Evolutionary conservation across 2,329 filamentous ascomycete species (phyloP).

Genomic region (Fusarium coicis): DNA sequence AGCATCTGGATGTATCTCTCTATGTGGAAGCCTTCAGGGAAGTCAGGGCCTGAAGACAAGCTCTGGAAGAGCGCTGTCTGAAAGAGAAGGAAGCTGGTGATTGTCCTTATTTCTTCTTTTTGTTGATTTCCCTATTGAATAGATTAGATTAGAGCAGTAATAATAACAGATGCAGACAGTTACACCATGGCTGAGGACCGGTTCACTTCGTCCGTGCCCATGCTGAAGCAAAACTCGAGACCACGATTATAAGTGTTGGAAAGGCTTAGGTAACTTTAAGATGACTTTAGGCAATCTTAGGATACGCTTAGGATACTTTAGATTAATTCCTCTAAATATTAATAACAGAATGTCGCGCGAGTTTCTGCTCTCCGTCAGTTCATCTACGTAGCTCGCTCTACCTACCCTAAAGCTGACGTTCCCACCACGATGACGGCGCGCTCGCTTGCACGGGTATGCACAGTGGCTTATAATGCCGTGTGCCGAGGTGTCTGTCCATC

Average conservation of each 20-base stretch:
- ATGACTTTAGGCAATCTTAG: too few species aligned
- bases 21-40: too few species aligned
- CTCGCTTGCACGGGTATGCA: constrained; percentile 11
- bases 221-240: not conserved
- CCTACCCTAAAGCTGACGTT: constrained; percentile 4
- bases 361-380: not conserved
- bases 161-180: too few species aligned
- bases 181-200: not conserved
- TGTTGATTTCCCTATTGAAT: not conserved
- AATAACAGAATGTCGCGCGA: fast-evolving
- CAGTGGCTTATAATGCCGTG: not conserved
- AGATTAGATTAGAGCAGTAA: not conserved
- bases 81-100: too few species aligned
- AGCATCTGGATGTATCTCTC: too few species aligned
- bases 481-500: constrained; percentile 9
- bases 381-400: not conserved
- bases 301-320: not conserved
- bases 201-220: not conserved
- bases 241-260: not conserved
- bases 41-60: too few species aligned
- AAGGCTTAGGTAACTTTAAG: not conserved
- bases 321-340: not conserved
- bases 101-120: not conserved
- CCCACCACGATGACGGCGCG: not conserved
- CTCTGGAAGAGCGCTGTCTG: too few species aligned